Conservation (phyloP, 208 protist species). For the Trichomonas gallinae region DNA sequence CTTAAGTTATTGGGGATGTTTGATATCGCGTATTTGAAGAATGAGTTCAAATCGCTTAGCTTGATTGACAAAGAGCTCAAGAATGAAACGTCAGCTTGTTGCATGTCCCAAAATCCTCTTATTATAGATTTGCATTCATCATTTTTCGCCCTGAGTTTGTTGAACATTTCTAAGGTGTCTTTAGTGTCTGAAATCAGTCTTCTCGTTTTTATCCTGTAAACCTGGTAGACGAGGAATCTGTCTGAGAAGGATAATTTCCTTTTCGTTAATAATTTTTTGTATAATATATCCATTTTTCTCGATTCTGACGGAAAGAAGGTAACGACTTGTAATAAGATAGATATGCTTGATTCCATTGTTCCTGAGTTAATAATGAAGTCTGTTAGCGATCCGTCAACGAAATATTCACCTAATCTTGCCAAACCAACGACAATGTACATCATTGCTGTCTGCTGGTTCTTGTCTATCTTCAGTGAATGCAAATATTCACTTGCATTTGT, state of each 20-base stretch:
- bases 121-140: too few species aligned
- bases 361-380: neutral
- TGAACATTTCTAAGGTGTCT: neutral
- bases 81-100: too few species aligned
- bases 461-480: neutral
- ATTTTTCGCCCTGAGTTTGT: neutral
- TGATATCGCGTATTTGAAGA: too few species aligned
- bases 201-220: neutral
- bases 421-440: neutral
- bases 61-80: too few species aligned
- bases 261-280: neutral
- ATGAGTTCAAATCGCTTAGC: too few species aligned
- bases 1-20: too few species aligned
- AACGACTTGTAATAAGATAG: neutral
- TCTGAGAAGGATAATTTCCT: neutral
- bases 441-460: neutral
- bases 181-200: neutral
- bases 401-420: neutral
- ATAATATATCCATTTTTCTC: neutral
- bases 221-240: neutral
- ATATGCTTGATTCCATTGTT: neutral
- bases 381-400: neutral
- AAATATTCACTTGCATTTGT: neutral
- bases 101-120: too few species aligned
- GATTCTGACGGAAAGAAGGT: neutral